Base-by-base conservation (phyloP, 306 rosid species). In the Medicago truncatula region DNA sequence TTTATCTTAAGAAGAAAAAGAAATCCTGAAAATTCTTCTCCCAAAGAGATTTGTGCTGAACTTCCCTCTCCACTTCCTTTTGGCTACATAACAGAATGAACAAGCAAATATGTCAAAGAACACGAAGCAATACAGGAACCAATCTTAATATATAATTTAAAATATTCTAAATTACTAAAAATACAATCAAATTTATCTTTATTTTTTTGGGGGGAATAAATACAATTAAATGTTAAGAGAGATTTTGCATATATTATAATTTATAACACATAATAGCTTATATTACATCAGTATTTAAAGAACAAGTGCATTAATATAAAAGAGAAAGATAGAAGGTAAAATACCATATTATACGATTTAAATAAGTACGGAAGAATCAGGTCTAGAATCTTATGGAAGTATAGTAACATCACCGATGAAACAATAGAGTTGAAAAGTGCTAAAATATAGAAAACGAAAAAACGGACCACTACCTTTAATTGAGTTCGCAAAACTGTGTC, bases 1-100 rank as follows among this genome's bases (percentile, higher is more conserved):
- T 87, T 77, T 64, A 84, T 84, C 89, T 89, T 92, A 54, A 96
- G 87, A 72, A 92, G 97, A 87, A 90, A 96, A 84, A 89, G 89
- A 82, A 92, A 96, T 74, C 96, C 97, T 16, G 85, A 80, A 54
- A 73, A 84, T 68, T 87, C 89, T 89, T 88, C 99, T 67, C 84
- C 98, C 74, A 96, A 50, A 72, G 90, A 81, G 82, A 92, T 85
- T 25, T 78, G 65, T 47, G 79, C 89, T 34, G 81, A 85, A 74
- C 83, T 79, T 75, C 97, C 89, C 13, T 80, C 76, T 72, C 91
- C 96, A 56, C 76, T 85, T 49, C 86, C 91, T 75, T 81, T 88
- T 81, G 86, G 79, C 99, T 96, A 88, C 87, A 85, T 39, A 63
- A 84, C 69, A 92, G 82, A 78, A 86, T 79, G 25, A 23, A 64